phyloP scores from a whole-genome alignment of 352 stramenopile genomes.

The Phytopythium montanum region DNA sequence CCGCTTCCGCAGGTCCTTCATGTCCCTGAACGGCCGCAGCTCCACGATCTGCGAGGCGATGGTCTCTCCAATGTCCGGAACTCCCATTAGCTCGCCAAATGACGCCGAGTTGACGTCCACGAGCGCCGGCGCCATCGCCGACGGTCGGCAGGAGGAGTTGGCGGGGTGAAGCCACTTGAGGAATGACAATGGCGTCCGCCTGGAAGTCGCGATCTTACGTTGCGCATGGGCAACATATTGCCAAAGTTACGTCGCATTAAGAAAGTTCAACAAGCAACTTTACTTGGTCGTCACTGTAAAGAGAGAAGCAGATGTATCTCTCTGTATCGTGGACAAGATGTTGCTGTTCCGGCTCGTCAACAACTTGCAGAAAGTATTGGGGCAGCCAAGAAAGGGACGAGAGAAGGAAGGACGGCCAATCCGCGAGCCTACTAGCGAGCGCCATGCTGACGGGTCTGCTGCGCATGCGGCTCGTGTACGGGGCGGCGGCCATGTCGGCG shows the following conservation, averaged over 20 bases:
- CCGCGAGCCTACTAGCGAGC: not conserved
- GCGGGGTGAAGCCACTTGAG: not conserved
- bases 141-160: too few species aligned
- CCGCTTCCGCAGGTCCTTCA: constrained; percentile 27
- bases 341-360: not conserved
- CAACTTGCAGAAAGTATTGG: not conserved
- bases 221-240: not conserved
- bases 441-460: constrained; percentile 30
- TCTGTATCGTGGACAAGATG: not conserved
- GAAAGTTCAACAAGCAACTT: not conserved
- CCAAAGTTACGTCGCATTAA: not conserved
- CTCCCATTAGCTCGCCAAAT: constrained; percentile 21
- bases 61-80: constrained; percentile 40
- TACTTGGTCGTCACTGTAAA: not conserved
- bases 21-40: constrained; percentile 32
- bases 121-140: not conserved
- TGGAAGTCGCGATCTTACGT: not conserved
- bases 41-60: constrained; percentile 38
- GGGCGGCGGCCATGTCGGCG: constrained; percentile 74
- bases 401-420: not conserved
- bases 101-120: constrained; percentile 36
- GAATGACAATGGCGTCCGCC: not conserved
- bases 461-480: constrained; percentile 61
- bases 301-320: not conserved
- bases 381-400: not conserved